Evolutionary conservation across 805 yeast genomes (phyloP).

Genomic region (Debaryomyces castellii): DNA sequence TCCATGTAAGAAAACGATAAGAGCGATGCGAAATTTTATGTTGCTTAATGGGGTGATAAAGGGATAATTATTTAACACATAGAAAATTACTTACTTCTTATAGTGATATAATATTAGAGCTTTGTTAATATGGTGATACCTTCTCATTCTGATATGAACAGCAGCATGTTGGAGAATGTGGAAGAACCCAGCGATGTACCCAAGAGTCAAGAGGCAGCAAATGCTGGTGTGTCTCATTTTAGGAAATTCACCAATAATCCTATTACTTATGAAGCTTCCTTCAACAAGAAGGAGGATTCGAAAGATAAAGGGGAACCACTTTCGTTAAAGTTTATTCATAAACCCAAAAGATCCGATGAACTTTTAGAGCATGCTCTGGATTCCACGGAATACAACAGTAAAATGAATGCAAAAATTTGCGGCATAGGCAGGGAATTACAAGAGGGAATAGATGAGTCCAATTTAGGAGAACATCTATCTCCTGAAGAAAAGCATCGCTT

Average conservation of each 20-base stretch:
- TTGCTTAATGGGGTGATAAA: constrained; percentile 1
- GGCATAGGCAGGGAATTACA: not conserved
- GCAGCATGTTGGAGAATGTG: not conserved
- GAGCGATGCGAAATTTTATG: constrained; percentile 1
- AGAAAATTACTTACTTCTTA: not conserved
- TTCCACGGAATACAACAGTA: constrained; percentile 27
- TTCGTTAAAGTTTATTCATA: constrained; percentile 39
- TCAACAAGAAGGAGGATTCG: not conserved
- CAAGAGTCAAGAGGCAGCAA: not conserved
- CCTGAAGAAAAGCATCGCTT: constrained; percentile 5
- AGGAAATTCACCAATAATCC: not conserved
- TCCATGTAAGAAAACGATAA: not conserved
- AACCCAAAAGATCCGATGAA: constrained; percentile 34
- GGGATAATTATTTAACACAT: not conserved
- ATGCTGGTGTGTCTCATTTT: not conserved
- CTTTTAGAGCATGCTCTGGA: constrained; percentile 30
- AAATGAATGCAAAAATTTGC: constrained; percentile 19
- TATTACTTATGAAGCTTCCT: not conserved
- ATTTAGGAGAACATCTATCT: not conserved
- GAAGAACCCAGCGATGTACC: not conserved
- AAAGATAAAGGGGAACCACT: not conserved
- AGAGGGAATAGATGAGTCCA: constrained; percentile 1
- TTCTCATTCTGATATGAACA: not conserved
- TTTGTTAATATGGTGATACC: not conserved
- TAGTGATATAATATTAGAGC: not conserved